Base-by-base conservation (phyloP, 441 rosid genomes). In the Bocquillonia castaneifolia region DNA sequence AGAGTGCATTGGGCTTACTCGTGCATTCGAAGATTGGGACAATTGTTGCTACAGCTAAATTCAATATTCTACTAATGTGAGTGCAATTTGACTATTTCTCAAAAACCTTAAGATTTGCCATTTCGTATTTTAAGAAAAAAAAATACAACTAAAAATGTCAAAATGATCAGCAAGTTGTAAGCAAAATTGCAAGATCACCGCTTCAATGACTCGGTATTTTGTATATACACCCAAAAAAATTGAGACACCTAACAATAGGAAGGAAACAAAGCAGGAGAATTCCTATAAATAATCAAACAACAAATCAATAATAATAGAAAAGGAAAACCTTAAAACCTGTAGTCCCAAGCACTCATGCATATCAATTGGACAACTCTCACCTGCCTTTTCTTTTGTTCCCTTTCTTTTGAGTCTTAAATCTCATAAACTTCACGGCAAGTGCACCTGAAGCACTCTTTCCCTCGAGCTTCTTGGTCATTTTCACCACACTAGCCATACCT, bases 401-500 rank as follows among this genome's bases (percentile, higher is more conserved):
- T 77, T 80, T 88, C 80, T 72, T 88, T 44, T 67, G 76, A 62
- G 34, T 26, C 74, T 62, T 80, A 2, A 61, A 65, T 69, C 74
- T 84, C 29, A 47, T n/a, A 5, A 79, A 47, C 50, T 83, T 83
- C 73, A 79, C 37, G 12, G 88, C 76, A 32, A 88, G 88, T 1
- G 82, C 86, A 48, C 56, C 63, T 0, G 90, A 81, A 58, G 84
- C 87, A 71, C 87, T 91, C 86, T 84, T 91, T 32, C 97, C 99
- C 76, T 90, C 96, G 22, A 94, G 83, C 51, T 68, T 87, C 79
- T 88, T 91, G 10, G 96, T 77, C 83, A 91, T 71, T 71, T 80
- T 88, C 20, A 87, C 96, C 34, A 86, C 96, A 36, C 96, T 87
- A 3, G 88, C 75, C 94, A 92, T 92, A n/a, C 99, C 99, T 78